phyloP scores from a whole-genome alignment of 2,329 filamentous ascomycete genomes.

The Tolypocladium tundrense region DNA sequence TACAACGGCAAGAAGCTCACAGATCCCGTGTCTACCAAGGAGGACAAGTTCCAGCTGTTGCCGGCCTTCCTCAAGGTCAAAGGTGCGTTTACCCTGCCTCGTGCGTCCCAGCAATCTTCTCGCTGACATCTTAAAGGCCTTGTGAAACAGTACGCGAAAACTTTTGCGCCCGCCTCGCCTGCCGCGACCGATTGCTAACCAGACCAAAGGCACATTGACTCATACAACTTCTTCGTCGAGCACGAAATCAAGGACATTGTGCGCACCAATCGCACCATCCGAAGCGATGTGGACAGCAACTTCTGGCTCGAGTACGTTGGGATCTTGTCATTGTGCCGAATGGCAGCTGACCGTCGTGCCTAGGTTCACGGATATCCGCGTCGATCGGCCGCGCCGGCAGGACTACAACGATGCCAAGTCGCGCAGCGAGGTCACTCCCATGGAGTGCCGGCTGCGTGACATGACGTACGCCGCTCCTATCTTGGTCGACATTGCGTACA shows the following conservation, averaged over 20 bases:
- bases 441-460: slow-evolving; percentile 92
- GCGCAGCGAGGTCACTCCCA: slow-evolving; percentile 72
- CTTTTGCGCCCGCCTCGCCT: not conserved
- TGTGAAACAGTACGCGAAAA: slow-evolving; percentile 63
- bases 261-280: slow-evolving; percentile 76
- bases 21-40: slow-evolving; percentile 51
- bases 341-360: slow-evolving; percentile 9
- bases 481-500: slow-evolving; percentile 83
- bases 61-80: slow-evolving; percentile 98
- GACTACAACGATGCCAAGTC: slow-evolving; percentile 64
- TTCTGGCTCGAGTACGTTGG: slow-evolving; percentile 70
- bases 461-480: slow-evolving; percentile 98
- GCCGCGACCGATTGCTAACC: slow-evolving; percentile 1
- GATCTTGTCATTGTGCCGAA: not conserved
- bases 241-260: slow-evolving; percentile 96
- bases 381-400: slow-evolving; percentile 69
- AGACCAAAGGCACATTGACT: slow-evolving; percentile 67
- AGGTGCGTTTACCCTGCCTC: slow-evolving; percentile 32
- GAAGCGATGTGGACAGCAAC: slow-evolving; percentile 83
- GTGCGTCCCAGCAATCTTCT: not conserved
- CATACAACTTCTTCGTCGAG: slow-evolving; percentile 97
- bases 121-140: slow-evolving; percentile 37
- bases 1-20: slow-evolving; percentile 60
- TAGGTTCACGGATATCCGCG: slow-evolving; percentile 75
- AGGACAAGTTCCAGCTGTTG: slow-evolving; percentile 94